These are phyloP conservation scores for Phytopythium chamaehyphon DNA, from an alignment of 352 stramenopile species.

Conservation along the genomic window DNA sequence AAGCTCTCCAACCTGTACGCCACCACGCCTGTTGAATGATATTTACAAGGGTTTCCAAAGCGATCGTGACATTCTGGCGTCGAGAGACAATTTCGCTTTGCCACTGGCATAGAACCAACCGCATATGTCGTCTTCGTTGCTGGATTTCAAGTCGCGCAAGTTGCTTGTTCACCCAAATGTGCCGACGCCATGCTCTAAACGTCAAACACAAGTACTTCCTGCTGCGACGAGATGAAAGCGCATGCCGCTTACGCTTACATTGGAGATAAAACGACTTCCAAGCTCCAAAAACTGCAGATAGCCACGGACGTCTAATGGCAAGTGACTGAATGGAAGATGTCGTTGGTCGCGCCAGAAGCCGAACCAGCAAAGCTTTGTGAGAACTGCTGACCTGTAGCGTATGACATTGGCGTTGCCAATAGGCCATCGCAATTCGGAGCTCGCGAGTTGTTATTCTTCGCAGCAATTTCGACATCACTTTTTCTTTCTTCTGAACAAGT, in stretches of 20 bases:
- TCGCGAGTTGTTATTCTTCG: background rate
- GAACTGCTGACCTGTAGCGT: background rate
- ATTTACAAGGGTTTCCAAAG: background rate
- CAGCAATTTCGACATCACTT: too few relatives aligned
- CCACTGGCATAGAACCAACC: background rate
- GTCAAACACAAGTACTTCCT: background rate
- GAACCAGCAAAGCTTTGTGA: background rate
- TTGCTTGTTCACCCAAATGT: background rate
- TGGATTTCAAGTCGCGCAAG: background rate
- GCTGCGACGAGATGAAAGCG: background rate
- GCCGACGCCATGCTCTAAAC: background rate
- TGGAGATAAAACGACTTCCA: background rate
- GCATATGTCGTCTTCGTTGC: background rate
- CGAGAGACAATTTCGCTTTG: background rate
- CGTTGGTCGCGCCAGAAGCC: background rate
- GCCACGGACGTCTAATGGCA: slow-evolving; percentile 1
- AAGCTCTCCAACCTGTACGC: background rate
- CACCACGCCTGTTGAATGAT: background rate
- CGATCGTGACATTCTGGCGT: background rate
- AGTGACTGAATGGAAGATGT: background rate
- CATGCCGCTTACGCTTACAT: background rate
- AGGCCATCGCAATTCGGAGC: background rate
- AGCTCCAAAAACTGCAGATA: background rate
- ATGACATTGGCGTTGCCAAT: background rate
- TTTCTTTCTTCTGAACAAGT: too few relatives aligned